Percentiles rank a stretch among this genome's conserved stretches.
Conservation (phyloP, 306 rosid species). For the Hippophae tibetana region DNA sequence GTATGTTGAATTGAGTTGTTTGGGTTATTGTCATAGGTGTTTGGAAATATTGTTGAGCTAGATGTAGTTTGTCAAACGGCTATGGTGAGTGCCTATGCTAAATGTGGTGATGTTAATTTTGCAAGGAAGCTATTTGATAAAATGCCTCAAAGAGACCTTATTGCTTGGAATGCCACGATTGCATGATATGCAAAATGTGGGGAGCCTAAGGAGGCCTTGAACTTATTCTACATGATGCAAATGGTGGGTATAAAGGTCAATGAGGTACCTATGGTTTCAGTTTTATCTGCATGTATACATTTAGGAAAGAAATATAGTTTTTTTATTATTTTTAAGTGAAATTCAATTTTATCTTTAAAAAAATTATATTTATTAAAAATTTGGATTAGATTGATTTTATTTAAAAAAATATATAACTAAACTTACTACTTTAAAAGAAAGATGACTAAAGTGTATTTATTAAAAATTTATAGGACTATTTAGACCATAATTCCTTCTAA, state of each 20-base stretch:
- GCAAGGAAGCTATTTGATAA: conserved; percentile 49
- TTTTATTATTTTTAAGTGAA: too few relatives aligned
- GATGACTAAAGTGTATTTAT: too few relatives aligned
- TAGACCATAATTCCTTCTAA: too few relatives aligned
- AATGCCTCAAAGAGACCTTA: conserved; percentile 36
- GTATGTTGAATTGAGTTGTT: conserved; percentile 49
- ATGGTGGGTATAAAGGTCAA: conserved; percentile 42
- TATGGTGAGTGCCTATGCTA: conserved; percentile 36
- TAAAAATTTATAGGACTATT: too few relatives aligned
- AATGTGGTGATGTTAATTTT: conserved; percentile 31
- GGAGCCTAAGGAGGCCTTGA: conserved; percentile 39
- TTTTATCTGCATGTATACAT: conserved; percentile 40
- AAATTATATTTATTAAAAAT: too few relatives aligned
- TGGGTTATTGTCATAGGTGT: conserved; percentile 28
- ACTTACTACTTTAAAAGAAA: too few relatives aligned
- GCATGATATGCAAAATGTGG: conserved; percentile 45
- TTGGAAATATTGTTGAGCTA: conserved; percentile 17
- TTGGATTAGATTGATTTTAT: too few relatives aligned
- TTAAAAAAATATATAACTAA: too few relatives aligned
- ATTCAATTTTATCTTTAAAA: too few relatives aligned
- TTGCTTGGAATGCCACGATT: conserved; percentile 53
- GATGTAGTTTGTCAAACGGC: conserved; percentile 46
- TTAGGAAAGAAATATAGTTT: conserved; percentile 12
- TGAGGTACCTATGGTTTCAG: conserved; percentile 54
- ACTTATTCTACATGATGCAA: conserved; percentile 45